Evolutionary conservation across 768 basidiomycete species (phyloP).

Genomic region (Naganishia friedmannii): DNA sequence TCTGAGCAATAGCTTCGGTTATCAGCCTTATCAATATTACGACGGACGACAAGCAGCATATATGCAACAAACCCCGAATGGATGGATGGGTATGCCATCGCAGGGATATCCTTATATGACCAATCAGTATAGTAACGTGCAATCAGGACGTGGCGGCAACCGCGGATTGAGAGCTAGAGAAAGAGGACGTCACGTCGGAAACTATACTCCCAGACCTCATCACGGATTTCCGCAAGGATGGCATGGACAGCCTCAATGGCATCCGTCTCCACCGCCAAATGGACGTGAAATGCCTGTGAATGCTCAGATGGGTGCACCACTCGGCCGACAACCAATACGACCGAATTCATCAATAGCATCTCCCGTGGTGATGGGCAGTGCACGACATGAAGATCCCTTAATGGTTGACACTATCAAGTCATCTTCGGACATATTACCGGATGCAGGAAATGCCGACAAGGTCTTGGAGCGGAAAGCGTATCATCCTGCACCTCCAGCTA

Average conservation of each 20-base stretch:
- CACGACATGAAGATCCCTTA: background rate
- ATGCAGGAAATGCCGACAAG: background rate
- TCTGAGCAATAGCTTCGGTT: background rate
- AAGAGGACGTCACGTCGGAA: background rate
- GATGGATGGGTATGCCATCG: constrained; percentile 1
- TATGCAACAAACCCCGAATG: background rate
- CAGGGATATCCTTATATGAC: background rate
- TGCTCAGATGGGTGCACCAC: background rate
- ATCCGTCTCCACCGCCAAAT: background rate
- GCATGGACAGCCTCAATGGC: background rate
- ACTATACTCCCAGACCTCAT: background rate
- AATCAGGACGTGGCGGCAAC: background rate
- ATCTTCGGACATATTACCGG: background rate
- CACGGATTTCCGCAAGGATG: background rate
- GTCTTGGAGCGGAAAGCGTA: constrained; percentile 43
- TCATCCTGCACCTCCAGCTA: constrained; percentile 53
- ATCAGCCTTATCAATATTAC: background rate
- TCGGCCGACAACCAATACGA: background rate
- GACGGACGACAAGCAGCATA: constrained; percentile 3
- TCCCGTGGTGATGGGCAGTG: background rate
- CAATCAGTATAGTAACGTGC: background rate
- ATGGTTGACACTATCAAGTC: background rate
- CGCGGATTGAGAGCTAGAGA: background rate
- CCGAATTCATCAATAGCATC: background rate
- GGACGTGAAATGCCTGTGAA: background rate